Conservation (phyloP, 805 yeast species). For the Candida boleticola region DNA sequence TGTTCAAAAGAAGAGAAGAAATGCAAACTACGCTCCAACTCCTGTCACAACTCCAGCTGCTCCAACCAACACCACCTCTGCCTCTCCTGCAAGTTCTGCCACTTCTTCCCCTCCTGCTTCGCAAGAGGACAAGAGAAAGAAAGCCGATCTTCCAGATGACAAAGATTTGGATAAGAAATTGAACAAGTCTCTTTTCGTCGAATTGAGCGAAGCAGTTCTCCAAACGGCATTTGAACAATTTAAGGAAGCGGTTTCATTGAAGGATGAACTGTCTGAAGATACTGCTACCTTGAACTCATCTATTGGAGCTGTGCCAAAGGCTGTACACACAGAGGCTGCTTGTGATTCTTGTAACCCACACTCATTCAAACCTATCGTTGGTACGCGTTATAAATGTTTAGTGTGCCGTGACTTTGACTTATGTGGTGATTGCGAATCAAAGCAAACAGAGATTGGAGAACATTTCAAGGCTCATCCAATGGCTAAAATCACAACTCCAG, state of each 20-base stretch:
- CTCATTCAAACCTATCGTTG: slow-evolving; percentile 36
- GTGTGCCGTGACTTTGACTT: slow-evolving; percentile 54
- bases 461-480: slow-evolving; percentile 29
- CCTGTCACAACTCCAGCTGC: neutral
- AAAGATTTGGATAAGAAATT: neutral
- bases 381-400: slow-evolving; percentile 49
- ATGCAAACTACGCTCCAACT: slow-evolving; percentile 3
- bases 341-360: slow-evolving; percentile 37
- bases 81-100: slow-evolving; percentile 4
- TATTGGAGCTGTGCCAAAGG: slow-evolving; percentile 1
- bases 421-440: slow-evolving; percentile 38
- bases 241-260: slow-evolving; percentile 15
- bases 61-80: neutral
- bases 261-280: slow-evolving; percentile 7
- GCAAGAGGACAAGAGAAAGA: slow-evolving; percentile 1
- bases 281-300: neutral
- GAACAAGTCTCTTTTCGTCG: slow-evolving; percentile 14
- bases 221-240: slow-evolving; percentile 30
- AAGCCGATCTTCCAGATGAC: neutral
- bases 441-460: slow-evolving; percentile 11
- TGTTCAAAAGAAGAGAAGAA: slow-evolving; percentile 15
- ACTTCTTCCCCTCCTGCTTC: neutral
- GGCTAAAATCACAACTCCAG: slow-evolving; percentile 24
- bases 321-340: slow-evolving; percentile 23
- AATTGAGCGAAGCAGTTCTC: slow-evolving; percentile 23